Percentiles rank a stretch among this genome's conserved stretches.
Conservation (phyloP, 805 yeast species). For the Starmerella bombicola region DNA sequence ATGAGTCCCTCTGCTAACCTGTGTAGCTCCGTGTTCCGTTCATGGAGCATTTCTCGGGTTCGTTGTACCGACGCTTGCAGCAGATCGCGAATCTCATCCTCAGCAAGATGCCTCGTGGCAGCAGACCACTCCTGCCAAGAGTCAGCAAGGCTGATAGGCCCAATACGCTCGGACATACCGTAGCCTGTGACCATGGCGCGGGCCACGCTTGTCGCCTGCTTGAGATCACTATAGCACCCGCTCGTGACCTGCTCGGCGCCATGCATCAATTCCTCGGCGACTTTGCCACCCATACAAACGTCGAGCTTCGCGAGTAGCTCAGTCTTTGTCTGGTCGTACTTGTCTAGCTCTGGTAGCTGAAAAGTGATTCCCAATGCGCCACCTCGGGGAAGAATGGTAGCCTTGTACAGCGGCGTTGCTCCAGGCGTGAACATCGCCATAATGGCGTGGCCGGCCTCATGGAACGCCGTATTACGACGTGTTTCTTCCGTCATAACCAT, state of each 20-base stretch:
- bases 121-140: slow-evolving; percentile 95
- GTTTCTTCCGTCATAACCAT: slow-evolving; percentile 97
- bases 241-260: slow-evolving; percentile 88
- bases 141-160: slow-evolving; percentile 81
- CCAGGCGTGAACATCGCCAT: slow-evolving; percentile 92
- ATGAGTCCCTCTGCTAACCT: slow-evolving; percentile 85
- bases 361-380: slow-evolving; percentile 93
- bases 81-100: slow-evolving; percentile 71
- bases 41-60: slow-evolving; percentile 54
- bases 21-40: slow-evolving; percentile 56
- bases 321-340: slow-evolving; percentile 77
- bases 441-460: slow-evolving; percentile 98
- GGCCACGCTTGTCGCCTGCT: slow-evolving; percentile 82
- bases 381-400: slow-evolving; percentile 94
- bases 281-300: slow-evolving; percentile 98
- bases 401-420: slow-evolving; percentile 91
- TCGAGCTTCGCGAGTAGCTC: slow-evolving; percentile 88
- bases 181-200: slow-evolving; percentile 93
- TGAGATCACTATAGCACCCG: slow-evolving; percentile 88
- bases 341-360: slow-evolving; percentile 97
- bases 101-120: slow-evolving; percentile 76
- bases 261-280: slow-evolving; percentile 86
- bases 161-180: slow-evolving; percentile 90
- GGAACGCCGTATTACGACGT: slow-evolving; percentile 88
- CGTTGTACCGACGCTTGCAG: slow-evolving; percentile 67